Conservation (phyloP, 345 rosid genomes). For the Fremontodendron californicum region DNA sequence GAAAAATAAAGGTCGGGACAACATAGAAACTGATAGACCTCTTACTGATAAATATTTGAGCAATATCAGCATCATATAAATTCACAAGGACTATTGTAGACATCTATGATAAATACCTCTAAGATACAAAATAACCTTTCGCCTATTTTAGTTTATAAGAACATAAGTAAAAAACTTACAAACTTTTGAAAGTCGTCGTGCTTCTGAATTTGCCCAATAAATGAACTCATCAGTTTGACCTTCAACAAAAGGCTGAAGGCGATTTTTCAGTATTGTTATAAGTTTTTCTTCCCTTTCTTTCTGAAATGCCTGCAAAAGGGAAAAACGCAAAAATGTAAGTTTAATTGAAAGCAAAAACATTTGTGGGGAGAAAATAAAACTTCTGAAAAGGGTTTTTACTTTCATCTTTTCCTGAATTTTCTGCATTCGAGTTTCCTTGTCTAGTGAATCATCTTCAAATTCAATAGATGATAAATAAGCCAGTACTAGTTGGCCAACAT, state of each 20-base stretch:
- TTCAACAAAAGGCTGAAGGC: conserved; percentile 69
- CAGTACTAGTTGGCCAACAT: conserved; percentile 81
- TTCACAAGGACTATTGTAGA: neutral
- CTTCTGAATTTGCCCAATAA: conserved; percentile 76
- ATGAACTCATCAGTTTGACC: conserved; percentile 58
- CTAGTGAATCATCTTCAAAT: conserved; percentile 48
- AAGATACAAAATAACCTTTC: neutral
- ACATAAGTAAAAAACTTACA: conserved; percentile 35
- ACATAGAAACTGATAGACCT: neutral
- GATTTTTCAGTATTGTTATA: conserved; percentile 47
- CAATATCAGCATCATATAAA: neutral
- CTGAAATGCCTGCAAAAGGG: conserved; percentile 53
- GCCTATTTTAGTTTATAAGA: neutral
- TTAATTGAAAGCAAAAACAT: neutral
- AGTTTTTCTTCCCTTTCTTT: conserved; percentile 70
- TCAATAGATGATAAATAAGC: conserved; percentile 58
- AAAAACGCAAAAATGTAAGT: neutral
- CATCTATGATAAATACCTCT: neutral
- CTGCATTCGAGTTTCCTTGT: conserved; percentile 41
- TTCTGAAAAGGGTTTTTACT: conserved; percentile 31
- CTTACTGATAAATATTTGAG: neutral
- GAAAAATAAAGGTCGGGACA: too few relatives aligned
- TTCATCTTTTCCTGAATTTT: conserved; percentile 66
- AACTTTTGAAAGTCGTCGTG: conserved; percentile 65
- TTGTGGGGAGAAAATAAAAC: neutral